Conservation (phyloP, 768 basidiomycete genomes). For the Hydnum rufescens region DNA sequence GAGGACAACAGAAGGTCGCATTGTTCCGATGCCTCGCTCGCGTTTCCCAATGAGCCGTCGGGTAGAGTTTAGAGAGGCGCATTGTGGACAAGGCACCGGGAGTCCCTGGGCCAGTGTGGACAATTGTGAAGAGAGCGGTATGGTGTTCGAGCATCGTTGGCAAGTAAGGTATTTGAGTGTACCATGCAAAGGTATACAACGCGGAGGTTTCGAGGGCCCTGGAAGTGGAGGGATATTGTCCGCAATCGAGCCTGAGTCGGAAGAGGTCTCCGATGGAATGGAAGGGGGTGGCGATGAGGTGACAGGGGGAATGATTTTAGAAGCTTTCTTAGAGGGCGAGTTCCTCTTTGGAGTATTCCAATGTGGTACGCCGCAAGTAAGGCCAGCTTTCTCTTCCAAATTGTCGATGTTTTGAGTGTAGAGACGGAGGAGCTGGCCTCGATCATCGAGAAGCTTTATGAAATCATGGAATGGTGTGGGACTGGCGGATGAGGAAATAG, state of each 20-base stretch:
- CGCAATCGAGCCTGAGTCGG: background rate
- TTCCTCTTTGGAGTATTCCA: constrained; percentile 16
- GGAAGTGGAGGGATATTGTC: background rate
- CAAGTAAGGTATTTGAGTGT: constrained; percentile 65
- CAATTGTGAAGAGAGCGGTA: constrained; percentile 43
- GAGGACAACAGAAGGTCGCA: constrained; percentile 74
- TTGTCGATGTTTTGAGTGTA: constrained; percentile 93
- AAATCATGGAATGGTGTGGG: constrained; percentile 70
- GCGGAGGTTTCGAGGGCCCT: constrained; percentile 9
- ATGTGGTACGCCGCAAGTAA: constrained; percentile 68
- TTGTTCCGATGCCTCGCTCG: constrained; percentile 52
- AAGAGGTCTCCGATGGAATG: background rate
- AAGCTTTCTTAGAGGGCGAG: constrained; percentile 3
- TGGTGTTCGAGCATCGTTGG: constrained; percentile 55
- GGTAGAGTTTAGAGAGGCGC: constrained; percentile 43
- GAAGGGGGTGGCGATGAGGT: background rate
- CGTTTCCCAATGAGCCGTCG: constrained; percentile 62
- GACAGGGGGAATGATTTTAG: background rate
- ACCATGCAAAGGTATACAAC: constrained; percentile 81
- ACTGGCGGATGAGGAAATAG: constrained; percentile 44
- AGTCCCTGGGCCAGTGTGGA: constrained; percentile 36
- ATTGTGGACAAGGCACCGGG: constrained; percentile 65
- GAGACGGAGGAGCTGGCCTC: constrained; percentile 58
- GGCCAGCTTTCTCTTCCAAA: constrained; percentile 69
- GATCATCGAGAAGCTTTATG: constrained; percentile 53